A percentile compares a stretch with the other conserved stretches of the same genome.
Conservation (phyloP, 306 rosid species). For the Ammopiptanthus mongolicus region DNA sequence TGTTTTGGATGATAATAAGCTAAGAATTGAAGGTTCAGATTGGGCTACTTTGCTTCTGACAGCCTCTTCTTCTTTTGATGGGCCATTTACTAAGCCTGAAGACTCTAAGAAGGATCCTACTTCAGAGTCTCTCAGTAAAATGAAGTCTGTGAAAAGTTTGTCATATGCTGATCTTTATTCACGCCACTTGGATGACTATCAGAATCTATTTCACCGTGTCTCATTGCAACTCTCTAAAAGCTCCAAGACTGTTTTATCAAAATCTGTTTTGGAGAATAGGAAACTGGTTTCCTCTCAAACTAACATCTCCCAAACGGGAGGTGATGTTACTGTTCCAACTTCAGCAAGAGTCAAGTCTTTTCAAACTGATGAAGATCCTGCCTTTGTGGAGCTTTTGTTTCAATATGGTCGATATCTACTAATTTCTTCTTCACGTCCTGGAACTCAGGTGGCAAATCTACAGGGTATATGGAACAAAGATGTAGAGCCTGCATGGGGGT, state of each 20-base stretch:
- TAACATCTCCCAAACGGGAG: constrained; percentile 32
- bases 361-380: constrained; percentile 84
- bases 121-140: constrained; percentile 48
- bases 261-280: constrained; percentile 19
- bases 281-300: constrained; percentile 14
- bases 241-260: constrained; percentile 33
- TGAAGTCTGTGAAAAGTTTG: constrained; percentile 39
- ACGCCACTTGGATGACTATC: constrained; percentile 75
- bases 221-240: constrained; percentile 76
- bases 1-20: constrained; percentile 59
- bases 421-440: constrained; percentile 80
- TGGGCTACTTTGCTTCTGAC: constrained; percentile 69
- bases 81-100: constrained; percentile 70
- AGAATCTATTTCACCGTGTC: constrained; percentile 77
- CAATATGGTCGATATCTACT: constrained; percentile 92
- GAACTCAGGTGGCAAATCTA: constrained; percentile 81
- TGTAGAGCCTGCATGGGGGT: constrained; percentile 87
- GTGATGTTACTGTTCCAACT: constrained; percentile 50
- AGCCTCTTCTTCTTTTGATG: constrained; percentile 76
- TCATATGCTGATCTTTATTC: constrained; percentile 66
- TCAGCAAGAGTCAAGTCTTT: constrained; percentile 81
- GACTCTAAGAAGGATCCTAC: constrained; percentile 78
- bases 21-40: constrained; percentile 72
- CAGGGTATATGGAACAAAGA: constrained; percentile 95
- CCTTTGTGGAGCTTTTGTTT: constrained; percentile 82